A percentile compares a stretch with the other conserved stretches of the same genome.
phyloP scores from a whole-genome alignment of 2,329 filamentous ascomycete species.

The Fusarium goolgardi region DNA sequence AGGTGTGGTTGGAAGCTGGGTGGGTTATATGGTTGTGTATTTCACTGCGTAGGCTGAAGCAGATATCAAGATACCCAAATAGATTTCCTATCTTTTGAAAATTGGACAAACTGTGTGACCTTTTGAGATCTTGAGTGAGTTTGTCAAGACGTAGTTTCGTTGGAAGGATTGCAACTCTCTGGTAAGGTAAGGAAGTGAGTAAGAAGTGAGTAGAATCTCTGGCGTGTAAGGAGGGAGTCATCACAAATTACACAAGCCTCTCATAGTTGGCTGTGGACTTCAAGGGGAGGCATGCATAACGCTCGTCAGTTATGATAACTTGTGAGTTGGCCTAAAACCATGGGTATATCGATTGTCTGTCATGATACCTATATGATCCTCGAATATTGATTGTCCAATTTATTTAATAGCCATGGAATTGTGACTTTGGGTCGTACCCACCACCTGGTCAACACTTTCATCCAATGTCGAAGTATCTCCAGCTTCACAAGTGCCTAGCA shows the following conservation, averaged over 20 bases:
- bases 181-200: background rate
- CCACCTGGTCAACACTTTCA: background rate
- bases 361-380: background rate
- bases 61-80: constrained; percentile 43
- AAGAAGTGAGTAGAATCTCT: background rate
- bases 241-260: background rate
- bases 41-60: constrained; percentile 65
- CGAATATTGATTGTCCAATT: background rate
- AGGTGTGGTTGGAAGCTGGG: constrained; percentile 95
- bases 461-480: background rate
- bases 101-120: background rate
- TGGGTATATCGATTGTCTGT: background rate
- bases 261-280: background rate
- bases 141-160: background rate
- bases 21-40: constrained; percentile 94
- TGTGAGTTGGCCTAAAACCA: background rate
- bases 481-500: background rate
- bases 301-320: background rate
- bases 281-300: background rate
- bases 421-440: background rate
- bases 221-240: background rate
- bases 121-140: background rate
- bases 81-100: constrained; percentile 23
- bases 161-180: background rate
- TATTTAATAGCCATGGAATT: background rate